phyloP scores from a whole-genome alignment of 2,329 filamentous ascomycete species.

The Sclerotinia sclerotiorum region DNA sequence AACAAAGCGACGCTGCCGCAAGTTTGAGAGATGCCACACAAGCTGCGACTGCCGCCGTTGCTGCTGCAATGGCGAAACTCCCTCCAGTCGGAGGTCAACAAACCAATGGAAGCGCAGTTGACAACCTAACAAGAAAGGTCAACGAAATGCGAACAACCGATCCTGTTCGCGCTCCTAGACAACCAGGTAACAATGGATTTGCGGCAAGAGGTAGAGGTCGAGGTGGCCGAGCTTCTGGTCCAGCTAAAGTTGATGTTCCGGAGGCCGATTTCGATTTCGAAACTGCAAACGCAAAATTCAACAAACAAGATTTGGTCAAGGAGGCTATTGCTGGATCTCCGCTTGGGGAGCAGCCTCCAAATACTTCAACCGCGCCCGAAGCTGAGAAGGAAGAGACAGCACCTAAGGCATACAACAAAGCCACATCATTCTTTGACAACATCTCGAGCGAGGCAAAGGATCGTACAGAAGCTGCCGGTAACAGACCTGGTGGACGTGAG shows the following conservation, averaged over 20 bases:
- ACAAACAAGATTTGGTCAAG: conserved; percentile 80
- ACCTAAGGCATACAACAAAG: conserved; percentile 74
- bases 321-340: conserved; percentile 84
- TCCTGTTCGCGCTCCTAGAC: conserved; percentile 50
- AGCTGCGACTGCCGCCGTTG: conserved; percentile 74
- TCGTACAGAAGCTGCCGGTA: conserved; percentile 68
- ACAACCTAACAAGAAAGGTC: conserved; percentile 72
- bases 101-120: conserved; percentile 50
- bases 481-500: conserved; percentile 74
- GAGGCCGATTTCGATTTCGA: conserved; percentile 92
- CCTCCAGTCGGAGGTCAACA: conserved; percentile 40
- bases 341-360: conserved; percentile 50
- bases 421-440: conserved; percentile 93
- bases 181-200: conserved; percentile 46
- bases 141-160: conserved; percentile 73
- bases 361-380: conserved; percentile 41
- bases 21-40: conserved; percentile 67
- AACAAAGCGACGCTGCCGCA: conserved; percentile 41
- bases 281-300: conserved; percentile 82
- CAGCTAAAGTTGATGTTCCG: conserved; percentile 81
- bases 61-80: conserved; percentile 75
- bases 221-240: conserved; percentile 43
- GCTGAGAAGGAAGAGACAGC: conserved; percentile 43
- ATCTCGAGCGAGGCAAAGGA: conserved; percentile 94
- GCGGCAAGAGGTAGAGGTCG: conserved; percentile 46